These are phyloP conservation scores for Hemerocallis citrina DNA, from an alignment of 106 monocot species.

Conservation along the genomic window DNA sequence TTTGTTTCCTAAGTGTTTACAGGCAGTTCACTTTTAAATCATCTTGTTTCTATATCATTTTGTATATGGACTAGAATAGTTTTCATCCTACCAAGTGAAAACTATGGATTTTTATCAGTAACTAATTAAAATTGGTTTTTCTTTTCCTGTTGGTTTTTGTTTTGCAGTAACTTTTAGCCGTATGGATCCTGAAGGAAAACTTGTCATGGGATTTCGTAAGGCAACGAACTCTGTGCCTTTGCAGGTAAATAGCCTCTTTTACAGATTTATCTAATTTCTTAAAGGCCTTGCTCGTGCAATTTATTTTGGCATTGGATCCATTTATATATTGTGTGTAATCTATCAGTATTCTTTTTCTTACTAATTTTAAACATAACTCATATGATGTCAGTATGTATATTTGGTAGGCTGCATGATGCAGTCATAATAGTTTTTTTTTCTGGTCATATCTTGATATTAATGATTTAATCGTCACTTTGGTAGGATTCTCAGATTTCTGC, in stretches of 20 bases:
- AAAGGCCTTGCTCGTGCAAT: neutral
- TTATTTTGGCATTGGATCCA: neutral
- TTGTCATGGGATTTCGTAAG: constrained; percentile 95
- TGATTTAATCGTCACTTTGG: neutral
- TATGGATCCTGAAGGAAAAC: constrained; percentile 96
- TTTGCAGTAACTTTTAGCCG: constrained; percentile 94
- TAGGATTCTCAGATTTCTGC: constrained; percentile 96
- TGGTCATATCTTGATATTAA: neutral
- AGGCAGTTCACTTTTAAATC: too few relatives aligned
- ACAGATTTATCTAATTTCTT: neutral
- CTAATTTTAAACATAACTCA: neutral
- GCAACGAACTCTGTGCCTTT: constrained; percentile 68
- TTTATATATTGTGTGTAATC: neutral
- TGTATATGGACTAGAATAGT: neutral
- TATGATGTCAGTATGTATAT: neutral
- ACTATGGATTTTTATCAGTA: neutral
- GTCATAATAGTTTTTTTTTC: neutral
- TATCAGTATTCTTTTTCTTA: neutral
- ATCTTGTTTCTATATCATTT: neutral
- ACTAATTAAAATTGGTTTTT: neutral
- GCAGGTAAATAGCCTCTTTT: constrained; percentile 42
- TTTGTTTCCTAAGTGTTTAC: too few relatives aligned
- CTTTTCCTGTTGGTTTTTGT: neutral
- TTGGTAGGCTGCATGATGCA: neutral
- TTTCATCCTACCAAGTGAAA: neutral